Base-by-base conservation (phyloP, 768 basidiomycete species). In the Omphalotus guepiniiformis region DNA sequence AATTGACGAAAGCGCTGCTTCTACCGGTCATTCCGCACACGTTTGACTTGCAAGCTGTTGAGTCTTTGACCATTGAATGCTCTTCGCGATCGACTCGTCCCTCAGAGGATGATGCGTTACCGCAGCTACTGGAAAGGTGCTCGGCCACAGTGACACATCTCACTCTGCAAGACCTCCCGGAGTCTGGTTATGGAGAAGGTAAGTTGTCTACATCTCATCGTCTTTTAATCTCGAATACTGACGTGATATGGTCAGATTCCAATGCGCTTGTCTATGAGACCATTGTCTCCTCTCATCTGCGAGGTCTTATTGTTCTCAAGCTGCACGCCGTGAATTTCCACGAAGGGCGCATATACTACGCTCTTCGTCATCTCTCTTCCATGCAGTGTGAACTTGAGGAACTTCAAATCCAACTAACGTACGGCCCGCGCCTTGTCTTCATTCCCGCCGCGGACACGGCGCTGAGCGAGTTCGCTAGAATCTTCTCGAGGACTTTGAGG, bases 401-500 rank as follows among this genome's bases (percentile, higher is more conserved):
- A 35, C 16, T 44, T 4, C 19, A 12, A 21, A 44, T 34, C 11
- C 21, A 15, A 22, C 19, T 44, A 1, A 34, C 32, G 35, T 44
- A 44, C 30, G 42, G 42, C 35, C 42, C 42, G 13, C 42, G 30
- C 32, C 32, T 15, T 13, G 28, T 23, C 4, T 44, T 44, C 21
- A 32, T 15, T 19, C 30, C 42, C 13, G 12, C 26, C 6, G 1
- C 35, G 15, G 30, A 44, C 30, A 34, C 30, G 26, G 26, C 28
- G 6, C 23, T 43, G 19, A 30, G 8, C 13, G 34, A 43, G 9
- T 29, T 43, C n/a, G 27, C 27, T 22, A 27, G 16, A 18, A 30
- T 30, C 4, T 18, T 23, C 18, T n/a, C n/a, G n/a, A n/a, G n/a
- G n/a, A n/a, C n/a, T n/a, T n/a, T n/a, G n/a, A n/a, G n/a, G n/a